Conservation (phyloP, 2,329 filamentous ascomycete species). For the Endoconidiophora polonica region DNA sequence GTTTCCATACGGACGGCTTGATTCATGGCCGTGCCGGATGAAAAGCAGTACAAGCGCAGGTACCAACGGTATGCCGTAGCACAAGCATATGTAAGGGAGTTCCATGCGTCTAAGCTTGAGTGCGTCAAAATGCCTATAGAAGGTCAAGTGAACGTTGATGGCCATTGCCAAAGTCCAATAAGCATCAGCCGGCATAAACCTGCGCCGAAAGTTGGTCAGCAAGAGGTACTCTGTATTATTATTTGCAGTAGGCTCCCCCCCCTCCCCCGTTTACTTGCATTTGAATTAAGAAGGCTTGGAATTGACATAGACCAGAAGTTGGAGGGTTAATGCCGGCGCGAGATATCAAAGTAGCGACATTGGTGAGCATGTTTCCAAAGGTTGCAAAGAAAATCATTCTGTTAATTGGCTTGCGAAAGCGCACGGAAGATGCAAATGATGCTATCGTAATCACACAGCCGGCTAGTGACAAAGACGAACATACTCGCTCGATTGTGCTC, state of each 20-base stretch:
- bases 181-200: conserved; percentile 57
- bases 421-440: conserved; percentile 50
- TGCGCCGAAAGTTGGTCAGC: conserved; percentile 19
- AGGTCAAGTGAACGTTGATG: conserved; percentile 61
- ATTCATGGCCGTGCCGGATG: conserved; percentile 28
- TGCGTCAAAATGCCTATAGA: conserved; percentile 52
- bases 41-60: conserved; percentile 49
- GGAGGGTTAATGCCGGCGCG: conserved; percentile 36
- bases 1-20: conserved; percentile 45
- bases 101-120: conserved; percentile 46
- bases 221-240: background rate
- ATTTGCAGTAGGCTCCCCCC: no score
- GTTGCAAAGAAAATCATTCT: conserved; percentile 70
- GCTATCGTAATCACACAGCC: conserved; percentile 55
- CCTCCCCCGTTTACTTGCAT: conserved; percentile 37
- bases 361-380: conserved; percentile 64
- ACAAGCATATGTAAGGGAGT: conserved; percentile 45
- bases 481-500: conserved; percentile 46
- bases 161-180: conserved; percentile 65
- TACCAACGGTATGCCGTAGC: conserved; percentile 53
- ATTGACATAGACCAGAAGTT: conserved; percentile 42
- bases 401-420: conserved; percentile 77
- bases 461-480: conserved; percentile 53
- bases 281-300: conserved; percentile 67
- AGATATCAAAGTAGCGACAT: conserved; percentile 60